phyloP scores from a whole-genome alignment of 371 early-diverging fungal genomes.

The Apophysomyces variabilis region DNA sequence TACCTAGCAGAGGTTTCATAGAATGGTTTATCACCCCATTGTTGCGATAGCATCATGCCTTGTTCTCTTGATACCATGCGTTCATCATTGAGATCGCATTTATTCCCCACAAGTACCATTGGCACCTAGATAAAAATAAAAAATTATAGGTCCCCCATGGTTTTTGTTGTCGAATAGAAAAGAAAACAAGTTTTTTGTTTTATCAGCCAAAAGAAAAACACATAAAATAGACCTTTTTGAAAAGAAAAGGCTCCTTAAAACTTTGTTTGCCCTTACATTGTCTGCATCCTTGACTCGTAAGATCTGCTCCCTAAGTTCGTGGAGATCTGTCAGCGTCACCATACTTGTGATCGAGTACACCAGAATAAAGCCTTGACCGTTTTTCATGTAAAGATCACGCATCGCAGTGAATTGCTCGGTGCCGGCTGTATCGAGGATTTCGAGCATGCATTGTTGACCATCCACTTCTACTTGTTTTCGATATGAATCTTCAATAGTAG shows the following conservation, averaged over 20 bases:
- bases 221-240: neutral
- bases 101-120: conserved; percentile 87
- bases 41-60: conserved; percentile 63
- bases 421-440: conserved; percentile 89
- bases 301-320: conserved; percentile 80
- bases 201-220: conserved; percentile 5
- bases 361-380: conserved; percentile 87
- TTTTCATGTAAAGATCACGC: conserved; percentile 92
- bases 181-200: no score
- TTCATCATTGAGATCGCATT: conserved; percentile 84
- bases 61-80: conserved; percentile 73
- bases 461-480: conserved; percentile 89
- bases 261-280: conserved; percentile 55
- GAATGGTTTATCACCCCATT: conserved; percentile 79
- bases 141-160: neutral
- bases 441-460: conserved; percentile 85
- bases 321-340: conserved; percentile 82
- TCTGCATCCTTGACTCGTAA: conserved; percentile 82
- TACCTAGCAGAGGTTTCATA: conserved; percentile 87
- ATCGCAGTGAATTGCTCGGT: conserved; percentile 92
- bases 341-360: conserved; percentile 87
- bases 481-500: conserved; percentile 92
- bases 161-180: no score
- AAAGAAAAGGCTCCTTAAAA: conserved; percentile 5
- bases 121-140: conserved; percentile 64